phyloP scores from a whole-genome alignment of 2,329 filamentous ascomycete genomes.

The Calonectria pseudoreteaudii region DNA sequence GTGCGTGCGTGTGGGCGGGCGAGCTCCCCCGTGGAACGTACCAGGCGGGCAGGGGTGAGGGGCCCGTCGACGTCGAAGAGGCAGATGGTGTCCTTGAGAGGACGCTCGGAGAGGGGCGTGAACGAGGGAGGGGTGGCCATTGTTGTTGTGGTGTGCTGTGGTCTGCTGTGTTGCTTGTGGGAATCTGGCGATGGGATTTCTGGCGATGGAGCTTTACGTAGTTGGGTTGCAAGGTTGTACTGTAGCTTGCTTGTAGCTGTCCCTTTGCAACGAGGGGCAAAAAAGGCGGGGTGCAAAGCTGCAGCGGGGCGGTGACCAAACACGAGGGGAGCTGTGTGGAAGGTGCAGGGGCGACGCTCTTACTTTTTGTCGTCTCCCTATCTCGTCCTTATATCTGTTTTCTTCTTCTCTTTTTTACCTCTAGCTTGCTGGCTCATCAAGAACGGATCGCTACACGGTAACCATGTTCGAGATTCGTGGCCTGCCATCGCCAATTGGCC shows the following conservation, averaged over 20 bases:
- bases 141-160: slow-evolving; percentile 27
- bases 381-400: background rate
- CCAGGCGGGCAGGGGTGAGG: slow-evolving; percentile 83
- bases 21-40: slow-evolving; percentile 54
- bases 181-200: background rate
- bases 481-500: background rate
- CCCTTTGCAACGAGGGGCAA: slow-evolving; percentile 21
- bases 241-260: slow-evolving; percentile 7
- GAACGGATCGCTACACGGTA: background rate
- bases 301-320: slow-evolving; percentile 30
- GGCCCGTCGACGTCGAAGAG: slow-evolving; percentile 98
- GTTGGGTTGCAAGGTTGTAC: slow-evolving; percentile 6
- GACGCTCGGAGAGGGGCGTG: slow-evolving; percentile 84
- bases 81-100: slow-evolving; percentile 90
- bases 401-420: background rate
- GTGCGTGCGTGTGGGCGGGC: background rate
- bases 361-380: background rate
- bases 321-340: background rate
- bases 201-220: slow-evolving; percentile 6
- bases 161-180: background rate
- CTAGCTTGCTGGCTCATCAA: background rate
- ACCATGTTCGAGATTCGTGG: background rate
- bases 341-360: background rate
- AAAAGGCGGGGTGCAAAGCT: slow-evolving; percentile 17
- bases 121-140: slow-evolving; percentile 63